Evolutionary conservation across 257 asterid genomes (phyloP).

Genomic region (Henckelia pumila): DNA sequence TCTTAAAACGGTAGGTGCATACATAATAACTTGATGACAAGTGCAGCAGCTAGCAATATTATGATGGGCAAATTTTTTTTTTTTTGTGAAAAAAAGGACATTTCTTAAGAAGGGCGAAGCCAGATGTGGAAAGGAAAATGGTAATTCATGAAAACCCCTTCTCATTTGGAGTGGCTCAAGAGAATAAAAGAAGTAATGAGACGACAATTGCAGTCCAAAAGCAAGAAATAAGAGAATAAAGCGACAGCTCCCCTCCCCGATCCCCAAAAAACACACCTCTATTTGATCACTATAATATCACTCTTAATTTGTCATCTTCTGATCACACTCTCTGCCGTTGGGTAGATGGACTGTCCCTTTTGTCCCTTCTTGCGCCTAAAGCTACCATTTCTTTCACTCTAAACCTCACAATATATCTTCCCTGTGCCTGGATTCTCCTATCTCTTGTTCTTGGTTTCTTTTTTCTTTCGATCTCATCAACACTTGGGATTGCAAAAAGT

Average conservation of each 20-base stretch:
- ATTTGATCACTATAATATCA: neutral
- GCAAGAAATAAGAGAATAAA: conserved; percentile 34
- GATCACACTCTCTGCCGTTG: conserved; percentile 29
- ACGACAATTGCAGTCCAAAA: conserved; percentile 39
- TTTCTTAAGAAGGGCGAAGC: neutral
- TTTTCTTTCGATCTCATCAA: neutral
- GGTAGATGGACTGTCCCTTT: conserved; percentile 51
- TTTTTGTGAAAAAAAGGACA: no score
- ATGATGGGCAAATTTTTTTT: no score
- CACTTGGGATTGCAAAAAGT: neutral
- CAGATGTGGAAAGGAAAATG: neutral
- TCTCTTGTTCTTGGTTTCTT: neutral
- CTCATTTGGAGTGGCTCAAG: conserved; percentile 27
- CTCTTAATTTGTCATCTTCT: conserved; percentile 12
- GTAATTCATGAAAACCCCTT: neutral
- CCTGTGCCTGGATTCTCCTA: neutral
- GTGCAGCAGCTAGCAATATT: neutral
- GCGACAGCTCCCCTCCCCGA: conserved; percentile 27
- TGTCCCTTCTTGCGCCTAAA: conserved; percentile 36
- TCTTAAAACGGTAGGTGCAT: neutral
- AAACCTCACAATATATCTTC: conserved; percentile 16
- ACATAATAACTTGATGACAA: no score
- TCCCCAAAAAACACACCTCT: conserved; percentile 29
- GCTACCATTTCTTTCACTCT: conserved; percentile 34
- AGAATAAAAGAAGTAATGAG: conserved; percentile 27